These are phyloP conservation scores for Mucor circinelloides DNA, from an alignment of 371 early-diverging fungal genomes.

Conservation along the genomic window DNA sequence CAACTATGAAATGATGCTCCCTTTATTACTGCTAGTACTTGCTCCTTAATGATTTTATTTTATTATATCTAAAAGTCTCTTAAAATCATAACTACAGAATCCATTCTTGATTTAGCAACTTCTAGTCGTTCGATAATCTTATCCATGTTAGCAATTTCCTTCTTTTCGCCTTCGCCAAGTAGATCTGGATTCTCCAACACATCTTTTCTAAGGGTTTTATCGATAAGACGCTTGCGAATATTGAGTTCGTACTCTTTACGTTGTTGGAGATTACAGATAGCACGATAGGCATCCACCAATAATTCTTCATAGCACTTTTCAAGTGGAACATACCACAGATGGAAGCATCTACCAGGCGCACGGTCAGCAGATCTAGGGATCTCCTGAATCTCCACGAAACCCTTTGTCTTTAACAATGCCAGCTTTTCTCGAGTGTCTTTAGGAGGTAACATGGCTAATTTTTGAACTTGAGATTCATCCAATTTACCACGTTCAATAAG, in stretches of 20 bases:
- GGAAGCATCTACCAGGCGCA: constrained; percentile 83
- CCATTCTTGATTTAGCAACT: constrained; percentile 64
- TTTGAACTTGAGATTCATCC: constrained; percentile 82
- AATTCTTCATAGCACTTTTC: constrained; percentile 65
- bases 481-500: constrained; percentile 79
- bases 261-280: constrained; percentile 70
- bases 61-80: constrained; percentile 60
- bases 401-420: constrained; percentile 64
- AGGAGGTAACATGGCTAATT: constrained; percentile 77
- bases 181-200: constrained; percentile 63
- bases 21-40: background rate
- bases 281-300: constrained; percentile 64
- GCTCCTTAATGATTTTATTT: background rate
- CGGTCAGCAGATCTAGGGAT: constrained; percentile 88
- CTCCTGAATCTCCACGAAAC: constrained; percentile 85
- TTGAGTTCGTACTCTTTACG: constrained; percentile 65
- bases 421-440: constrained; percentile 75
- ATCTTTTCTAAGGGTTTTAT: constrained; percentile 79
- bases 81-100: constrained; percentile 68
- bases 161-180: constrained; percentile 62
- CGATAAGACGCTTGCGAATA: constrained; percentile 63
- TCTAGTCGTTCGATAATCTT: constrained; percentile 58
- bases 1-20: background rate
- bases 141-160: constrained; percentile 55
- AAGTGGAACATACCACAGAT: constrained; percentile 79